phyloP scores from a whole-genome alignment of 352 stramenopile genomes.

The Phytophthora colocasiae region DNA sequence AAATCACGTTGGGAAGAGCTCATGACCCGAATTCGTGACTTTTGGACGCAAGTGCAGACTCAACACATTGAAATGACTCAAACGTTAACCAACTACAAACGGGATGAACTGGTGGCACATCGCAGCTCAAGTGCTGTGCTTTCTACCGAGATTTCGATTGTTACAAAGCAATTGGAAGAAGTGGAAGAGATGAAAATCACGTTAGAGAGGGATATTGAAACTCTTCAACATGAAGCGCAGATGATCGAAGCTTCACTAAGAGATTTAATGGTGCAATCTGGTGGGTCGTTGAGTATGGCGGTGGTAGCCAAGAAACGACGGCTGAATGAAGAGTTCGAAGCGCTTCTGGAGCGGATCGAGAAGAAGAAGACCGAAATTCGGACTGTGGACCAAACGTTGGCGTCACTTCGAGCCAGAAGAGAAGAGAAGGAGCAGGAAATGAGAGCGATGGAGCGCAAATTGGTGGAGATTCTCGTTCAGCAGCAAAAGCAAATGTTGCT shows the following conservation, averaged over 20 bases:
- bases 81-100: constrained; percentile 84
- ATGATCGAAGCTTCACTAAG: constrained; percentile 58
- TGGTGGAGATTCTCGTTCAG: constrained; percentile 86
- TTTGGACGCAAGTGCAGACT: constrained; percentile 43
- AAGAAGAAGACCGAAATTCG: constrained; percentile 69
- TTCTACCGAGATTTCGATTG: constrained; percentile 77
- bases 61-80: constrained; percentile 70
- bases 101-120: constrained; percentile 78
- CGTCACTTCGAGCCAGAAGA: constrained; percentile 51
- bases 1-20: constrained; percentile 43
- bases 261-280: constrained; percentile 64
- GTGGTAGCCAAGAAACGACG: constrained; percentile 78
- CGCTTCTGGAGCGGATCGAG: constrained; percentile 75
- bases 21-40: constrained; percentile 33
- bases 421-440: constrained; percentile 86
- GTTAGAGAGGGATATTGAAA: constrained; percentile 65
- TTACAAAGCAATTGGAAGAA: constrained; percentile 80
- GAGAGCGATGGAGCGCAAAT: constrained; percentile 76
- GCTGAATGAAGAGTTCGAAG: constrained; percentile 85
- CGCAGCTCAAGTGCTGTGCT: constrained; percentile 75
- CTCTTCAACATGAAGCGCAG: constrained; percentile 68
- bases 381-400: constrained; percentile 69
- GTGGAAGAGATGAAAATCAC: constrained; percentile 64
- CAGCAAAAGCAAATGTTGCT: constrained; percentile 84
- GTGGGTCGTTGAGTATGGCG: constrained; percentile 61